Evolutionary conservation across 192 early-diverging fungal species (phyloP).

Genomic region (Coemansia sp.): DNA sequence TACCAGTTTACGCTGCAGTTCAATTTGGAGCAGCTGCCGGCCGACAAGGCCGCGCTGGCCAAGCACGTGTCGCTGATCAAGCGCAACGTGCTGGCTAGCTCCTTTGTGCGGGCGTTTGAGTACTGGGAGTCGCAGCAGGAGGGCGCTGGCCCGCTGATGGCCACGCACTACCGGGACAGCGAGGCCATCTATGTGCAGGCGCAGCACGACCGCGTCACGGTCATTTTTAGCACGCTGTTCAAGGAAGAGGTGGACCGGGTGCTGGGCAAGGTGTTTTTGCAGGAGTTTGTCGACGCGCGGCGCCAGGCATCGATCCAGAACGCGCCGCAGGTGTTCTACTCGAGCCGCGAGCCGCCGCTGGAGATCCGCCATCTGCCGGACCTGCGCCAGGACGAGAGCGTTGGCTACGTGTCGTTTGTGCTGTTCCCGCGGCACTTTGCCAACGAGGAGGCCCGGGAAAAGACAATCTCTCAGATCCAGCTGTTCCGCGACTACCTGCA

Average conservation of each 20-base stretch:
- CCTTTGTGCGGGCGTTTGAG: slow-evolving; percentile 86
- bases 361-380: slow-evolving; percentile 80
- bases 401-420: slow-evolving; percentile 97
- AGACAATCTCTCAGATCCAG: slow-evolving; percentile 93
- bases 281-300: slow-evolving; percentile 99
- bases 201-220: slow-evolving; percentile 89
- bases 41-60: slow-evolving; percentile 69
- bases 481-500: slow-evolving; percentile 98
- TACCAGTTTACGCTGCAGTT: slow-evolving; percentile 82
- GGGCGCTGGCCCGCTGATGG: slow-evolving; percentile 76
- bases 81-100: slow-evolving; percentile 90
- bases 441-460: slow-evolving; percentile 66
- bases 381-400: slow-evolving; percentile 72
- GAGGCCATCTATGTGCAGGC: slow-evolving; percentile 93
- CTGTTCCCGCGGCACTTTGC: slow-evolving; percentile 91
- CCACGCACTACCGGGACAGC: slow-evolving; percentile 87
- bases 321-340: slow-evolving; percentile 96
- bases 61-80: slow-evolving; percentile 85
- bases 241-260: slow-evolving; percentile 97
- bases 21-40: slow-evolving; percentile 72
- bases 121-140: slow-evolving; percentile 73
- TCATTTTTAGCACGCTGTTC: slow-evolving; percentile 94
- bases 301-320: slow-evolving; percentile 82
- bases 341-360: slow-evolving; percentile 85
- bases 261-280: slow-evolving; percentile 93